Evolutionary conservation across 2,329 filamentous ascomycete species (phyloP).

Genomic region (Talaromyces atroroseus): DNA sequence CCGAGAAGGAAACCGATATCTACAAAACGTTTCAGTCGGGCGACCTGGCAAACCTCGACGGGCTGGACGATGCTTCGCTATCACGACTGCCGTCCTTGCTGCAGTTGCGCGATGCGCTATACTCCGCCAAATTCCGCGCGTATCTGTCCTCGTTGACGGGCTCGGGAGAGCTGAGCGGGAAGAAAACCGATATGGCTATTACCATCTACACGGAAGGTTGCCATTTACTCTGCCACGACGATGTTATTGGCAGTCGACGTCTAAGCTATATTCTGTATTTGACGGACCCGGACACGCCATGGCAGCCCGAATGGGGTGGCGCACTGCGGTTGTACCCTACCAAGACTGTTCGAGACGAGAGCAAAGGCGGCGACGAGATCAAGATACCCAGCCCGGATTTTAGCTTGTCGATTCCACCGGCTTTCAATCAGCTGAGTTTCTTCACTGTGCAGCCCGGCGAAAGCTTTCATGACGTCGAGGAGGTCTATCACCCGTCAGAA

Average conservation of each 20-base stretch:
- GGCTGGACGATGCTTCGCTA: conserved; percentile 79
- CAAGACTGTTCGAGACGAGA: conserved; percentile 56
- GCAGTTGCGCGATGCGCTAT: conserved; percentile 85
- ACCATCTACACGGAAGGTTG: conserved; percentile 97
- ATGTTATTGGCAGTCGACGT: conserved; percentile 93
- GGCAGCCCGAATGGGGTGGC: conserved; percentile 89
- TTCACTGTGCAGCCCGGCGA: conserved; percentile 97
- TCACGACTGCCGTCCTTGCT: conserved; percentile 84
- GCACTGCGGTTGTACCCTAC: conserved; percentile 82
- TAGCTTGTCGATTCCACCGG: conserved; percentile 78
- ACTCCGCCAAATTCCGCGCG: conserved; percentile 81
- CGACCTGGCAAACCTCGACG: conserved; percentile 93
- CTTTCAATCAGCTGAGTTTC: conserved; percentile 96
- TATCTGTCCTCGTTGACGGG: conserved; percentile 83
- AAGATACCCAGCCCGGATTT: conserved; percentile 75
- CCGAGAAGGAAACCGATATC: conserved; percentile 97
- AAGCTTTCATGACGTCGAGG: conserved; percentile 98
- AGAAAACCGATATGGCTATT: conserved; percentile 98
- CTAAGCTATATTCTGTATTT: conserved; percentile 97
- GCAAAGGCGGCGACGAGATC: conserved; percentile 66
- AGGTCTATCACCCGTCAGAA: conserved; percentile 72
- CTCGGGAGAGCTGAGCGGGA: conserved; percentile 79
- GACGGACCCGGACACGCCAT: conserved; percentile 83
- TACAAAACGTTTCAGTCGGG: conserved; percentile 99
- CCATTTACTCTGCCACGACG: conserved; percentile 93